phyloP scores from a whole-genome alignment of 2,329 filamentous ascomycete genomes.

The Scedosporium aurantiacum region DNA sequence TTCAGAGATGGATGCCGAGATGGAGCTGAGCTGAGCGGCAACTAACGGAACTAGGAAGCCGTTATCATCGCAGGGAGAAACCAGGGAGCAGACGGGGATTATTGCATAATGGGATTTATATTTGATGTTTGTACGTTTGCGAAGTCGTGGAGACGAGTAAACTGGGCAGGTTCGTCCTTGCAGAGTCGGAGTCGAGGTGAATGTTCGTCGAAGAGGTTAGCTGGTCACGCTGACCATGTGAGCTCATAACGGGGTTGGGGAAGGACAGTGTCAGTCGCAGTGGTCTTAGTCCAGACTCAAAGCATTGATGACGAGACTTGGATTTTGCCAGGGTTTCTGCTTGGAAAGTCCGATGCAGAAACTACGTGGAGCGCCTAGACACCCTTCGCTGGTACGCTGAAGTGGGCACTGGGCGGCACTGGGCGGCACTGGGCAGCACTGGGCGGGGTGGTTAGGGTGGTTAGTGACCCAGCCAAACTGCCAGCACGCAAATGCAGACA shows the following conservation, averaged over 20 bases:
- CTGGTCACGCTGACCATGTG: background rate
- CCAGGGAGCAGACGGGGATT: background rate
- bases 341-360: background rate
- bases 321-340: background rate
- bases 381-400: background rate
- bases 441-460: background rate
- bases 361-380: background rate
- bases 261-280: background rate
- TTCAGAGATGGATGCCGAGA: background rate
- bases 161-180: no score
- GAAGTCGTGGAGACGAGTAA: no score
- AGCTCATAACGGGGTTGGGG: constrained; percentile 1
- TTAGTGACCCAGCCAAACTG: background rate
- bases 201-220: background rate
- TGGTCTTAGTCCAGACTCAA: background rate
- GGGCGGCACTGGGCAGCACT: background rate
- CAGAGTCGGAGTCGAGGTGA: no score
- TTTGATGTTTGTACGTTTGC: background rate
- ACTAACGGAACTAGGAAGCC: background rate
- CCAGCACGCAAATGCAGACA: background rate
- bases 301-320: background rate
- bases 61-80: background rate
- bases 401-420: background rate
- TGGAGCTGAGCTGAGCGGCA: background rate
- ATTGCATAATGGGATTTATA: background rate